A percentile compares a stretch with the other conserved stretches of the same genome.
These are phyloP conservation scores for Zoysia matrella DNA, from an alignment of 202 grass and related monocot species.

Conservation along the genomic window DNA sequence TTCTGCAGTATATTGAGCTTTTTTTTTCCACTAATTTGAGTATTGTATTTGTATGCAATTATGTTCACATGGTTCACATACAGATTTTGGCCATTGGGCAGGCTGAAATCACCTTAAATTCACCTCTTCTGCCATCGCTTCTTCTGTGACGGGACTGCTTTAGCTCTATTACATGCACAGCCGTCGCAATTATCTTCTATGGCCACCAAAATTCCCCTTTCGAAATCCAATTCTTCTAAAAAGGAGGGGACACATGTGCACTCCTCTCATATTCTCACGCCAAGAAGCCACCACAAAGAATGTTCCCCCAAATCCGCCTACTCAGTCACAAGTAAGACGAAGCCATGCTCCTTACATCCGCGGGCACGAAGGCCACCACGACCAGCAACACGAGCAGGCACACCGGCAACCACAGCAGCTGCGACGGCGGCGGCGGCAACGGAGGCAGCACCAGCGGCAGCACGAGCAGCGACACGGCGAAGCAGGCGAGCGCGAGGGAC, in stretches of 20 bases:
- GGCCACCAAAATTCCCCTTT: constrained; percentile 17
- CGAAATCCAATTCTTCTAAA: constrained; percentile 27
- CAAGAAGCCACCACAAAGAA: constrained; percentile 23
- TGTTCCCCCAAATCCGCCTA: neutral
- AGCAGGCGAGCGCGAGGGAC: constrained; percentile 57
- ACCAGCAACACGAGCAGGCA: constrained; percentile 66
- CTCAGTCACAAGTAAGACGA: constrained; percentile 61
- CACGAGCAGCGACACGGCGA: constrained; percentile 61
- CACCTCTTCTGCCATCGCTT: too few relatives aligned
- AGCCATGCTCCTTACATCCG: constrained; percentile 59
- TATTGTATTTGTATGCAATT: too few relatives aligned
- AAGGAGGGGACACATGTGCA: constrained; percentile 21
- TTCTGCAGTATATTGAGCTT: too few relatives aligned
- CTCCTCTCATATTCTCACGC: constrained; percentile 27
- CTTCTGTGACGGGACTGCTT: too few relatives aligned
- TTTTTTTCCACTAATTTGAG: too few relatives aligned
- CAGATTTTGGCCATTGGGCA: too few relatives aligned
- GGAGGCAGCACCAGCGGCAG: constrained; percentile 82
- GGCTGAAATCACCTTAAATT: too few relatives aligned
- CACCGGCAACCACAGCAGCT: constrained; percentile 63
- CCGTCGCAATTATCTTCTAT: neutral
- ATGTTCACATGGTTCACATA: too few relatives aligned
- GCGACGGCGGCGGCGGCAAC: constrained; percentile 62
- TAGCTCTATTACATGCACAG: too few relatives aligned
- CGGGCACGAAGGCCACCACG: constrained; percentile 71